Conservation (phyloP, 2,329 filamentous ascomycete species). For the Penicillium sp. region DNA sequence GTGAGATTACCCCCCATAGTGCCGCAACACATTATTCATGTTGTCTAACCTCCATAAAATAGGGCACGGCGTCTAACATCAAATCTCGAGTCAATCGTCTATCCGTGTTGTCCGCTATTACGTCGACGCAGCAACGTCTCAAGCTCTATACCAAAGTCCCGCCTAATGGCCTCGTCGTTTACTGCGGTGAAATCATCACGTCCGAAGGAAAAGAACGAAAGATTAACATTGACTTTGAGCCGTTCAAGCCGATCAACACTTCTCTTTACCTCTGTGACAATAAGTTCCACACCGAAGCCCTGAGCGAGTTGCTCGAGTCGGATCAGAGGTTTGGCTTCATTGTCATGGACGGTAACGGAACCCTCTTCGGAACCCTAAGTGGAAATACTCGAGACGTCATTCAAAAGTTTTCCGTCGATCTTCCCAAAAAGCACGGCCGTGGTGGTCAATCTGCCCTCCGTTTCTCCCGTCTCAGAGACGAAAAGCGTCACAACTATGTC, state of each 20-base stretch:
- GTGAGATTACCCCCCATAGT: slow-evolving; percentile 51
- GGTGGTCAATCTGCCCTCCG: slow-evolving; percentile 99
- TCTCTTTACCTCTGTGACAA: slow-evolving; percentile 99
- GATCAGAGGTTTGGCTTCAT: slow-evolving; percentile 99
- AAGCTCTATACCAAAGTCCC: slow-evolving; percentile 99
- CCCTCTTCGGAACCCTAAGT: slow-evolving; percentile 92
- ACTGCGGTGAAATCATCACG: slow-evolving; percentile 99
- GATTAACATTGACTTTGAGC: slow-evolving; percentile 99
- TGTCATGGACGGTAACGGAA: slow-evolving; percentile 99
- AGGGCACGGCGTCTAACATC: slow-evolving; percentile 97
- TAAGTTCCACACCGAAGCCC: slow-evolving; percentile 97
- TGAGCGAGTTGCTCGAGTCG: slow-evolving; percentile 94
- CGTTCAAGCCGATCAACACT: slow-evolving; percentile 99
- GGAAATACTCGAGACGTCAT: slow-evolving; percentile 96
- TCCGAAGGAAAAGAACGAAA: slow-evolving; percentile 98
- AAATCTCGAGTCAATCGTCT: slow-evolving; percentile 99
- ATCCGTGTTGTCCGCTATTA: slow-evolving; percentile 96
- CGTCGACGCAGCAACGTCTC: slow-evolving; percentile 96
- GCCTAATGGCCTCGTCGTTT: slow-evolving; percentile 93
- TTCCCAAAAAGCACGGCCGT: slow-evolving; percentile 99
- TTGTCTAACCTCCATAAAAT: background rate
- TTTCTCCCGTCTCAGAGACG: slow-evolving; percentile 98
- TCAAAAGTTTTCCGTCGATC: slow-evolving; percentile 97
- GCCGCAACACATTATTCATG: background rate
- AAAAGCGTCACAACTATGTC: slow-evolving; percentile 99